These are phyloP conservation scores for Leucocoprinus sp. DNA, from an alignment of 768 basidiomycete genomes.

Conservation along the genomic window DNA sequence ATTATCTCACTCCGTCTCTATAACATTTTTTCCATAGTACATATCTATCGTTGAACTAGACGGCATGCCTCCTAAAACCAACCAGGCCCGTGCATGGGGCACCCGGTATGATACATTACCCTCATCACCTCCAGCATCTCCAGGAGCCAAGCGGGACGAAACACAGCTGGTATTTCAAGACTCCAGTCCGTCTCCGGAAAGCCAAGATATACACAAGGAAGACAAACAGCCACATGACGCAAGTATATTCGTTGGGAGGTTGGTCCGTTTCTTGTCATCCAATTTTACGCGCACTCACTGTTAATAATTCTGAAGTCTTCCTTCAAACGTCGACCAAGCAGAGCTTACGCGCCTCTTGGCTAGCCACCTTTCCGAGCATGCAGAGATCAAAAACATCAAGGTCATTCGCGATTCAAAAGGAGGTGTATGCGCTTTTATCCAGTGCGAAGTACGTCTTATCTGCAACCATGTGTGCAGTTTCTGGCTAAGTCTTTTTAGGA, in stretches of 20 bases:
- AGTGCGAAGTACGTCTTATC: constrained; percentile 56
- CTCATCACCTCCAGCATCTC: constrained; percentile 39
- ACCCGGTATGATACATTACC: constrained; percentile 64
- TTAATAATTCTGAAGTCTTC: constrained; percentile 40
- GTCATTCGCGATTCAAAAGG: constrained; percentile 71
- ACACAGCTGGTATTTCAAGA: constrained; percentile 13
- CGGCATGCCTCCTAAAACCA: constrained; percentile 37
- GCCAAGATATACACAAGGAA: constrained; percentile 25
- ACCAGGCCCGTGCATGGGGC: constrained; percentile 50
- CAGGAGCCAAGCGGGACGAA: constrained; percentile 17
- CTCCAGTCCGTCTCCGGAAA: constrained; percentile 13
- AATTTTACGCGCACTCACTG: constrained; percentile 1
- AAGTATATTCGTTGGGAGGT: constrained; percentile 85
- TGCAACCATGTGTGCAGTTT: background rate
- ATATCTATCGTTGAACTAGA: constrained; percentile 15
- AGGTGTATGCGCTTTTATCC: constrained; percentile 78
- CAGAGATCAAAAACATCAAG: constrained; percentile 58
- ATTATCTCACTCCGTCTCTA: constrained; percentile 15
- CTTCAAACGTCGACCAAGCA: constrained; percentile 54
- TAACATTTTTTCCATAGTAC: constrained; percentile 15
- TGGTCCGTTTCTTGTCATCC: constrained; percentile 11
- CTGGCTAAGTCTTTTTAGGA: constrained; percentile 33
- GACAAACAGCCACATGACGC: constrained; percentile 62
- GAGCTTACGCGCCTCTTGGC: constrained; percentile 55
- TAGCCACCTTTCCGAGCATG: constrained; percentile 59